phyloP scores from a whole-genome alignment of 371 early-diverging fungal species.

The Nosema bombycis region DNA sequence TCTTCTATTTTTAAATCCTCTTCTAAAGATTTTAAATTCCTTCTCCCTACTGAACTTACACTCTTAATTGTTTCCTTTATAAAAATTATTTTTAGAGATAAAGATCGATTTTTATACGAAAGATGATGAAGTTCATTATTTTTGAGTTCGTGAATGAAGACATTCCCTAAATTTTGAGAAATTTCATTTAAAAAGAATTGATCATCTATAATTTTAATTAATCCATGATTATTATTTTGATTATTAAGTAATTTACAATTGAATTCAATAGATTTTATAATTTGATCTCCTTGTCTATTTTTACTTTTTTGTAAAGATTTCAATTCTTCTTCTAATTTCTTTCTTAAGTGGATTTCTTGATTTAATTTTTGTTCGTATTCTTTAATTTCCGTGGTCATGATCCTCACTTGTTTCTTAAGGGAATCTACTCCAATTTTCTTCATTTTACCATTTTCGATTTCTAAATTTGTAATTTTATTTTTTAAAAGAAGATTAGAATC shows the following conservation, averaged over 20 bases:
- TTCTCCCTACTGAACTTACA: slow-evolving; percentile 40
- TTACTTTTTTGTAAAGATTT: slow-evolving; percentile 28
- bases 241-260: slow-evolving; percentile 9
- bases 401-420: slow-evolving; percentile 54
- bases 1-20: slow-evolving; percentile 59
- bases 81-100: slow-evolving; percentile 55
- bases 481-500: too few relatives aligned
- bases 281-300: slow-evolving; percentile 18
- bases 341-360: slow-evolving; percentile 36
- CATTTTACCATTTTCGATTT: slow-evolving; percentile 10
- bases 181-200: slow-evolving; percentile 20
- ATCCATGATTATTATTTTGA: neutral
- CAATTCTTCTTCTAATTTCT: slow-evolving; percentile 51
- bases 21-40: slow-evolving; percentile 45
- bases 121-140: slow-evolving; percentile 54
- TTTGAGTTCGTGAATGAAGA: slow-evolving; percentile 44
- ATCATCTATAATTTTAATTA: slow-evolving; percentile 32
- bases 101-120: slow-evolving; percentile 40
- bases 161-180: slow-evolving; percentile 23
- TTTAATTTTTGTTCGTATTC: slow-evolving; percentile 58
- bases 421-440: slow-evolving; percentile 23
- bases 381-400: slow-evolving; percentile 48
- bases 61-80: slow-evolving; percentile 47
- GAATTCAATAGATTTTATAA: too few relatives aligned
- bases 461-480: too few relatives aligned